Evolutionary conservation across 306 rosid genomes (phyloP), one percentile per base, ranked within the genome.

Genomic region (Prunus salicina): DNA sequence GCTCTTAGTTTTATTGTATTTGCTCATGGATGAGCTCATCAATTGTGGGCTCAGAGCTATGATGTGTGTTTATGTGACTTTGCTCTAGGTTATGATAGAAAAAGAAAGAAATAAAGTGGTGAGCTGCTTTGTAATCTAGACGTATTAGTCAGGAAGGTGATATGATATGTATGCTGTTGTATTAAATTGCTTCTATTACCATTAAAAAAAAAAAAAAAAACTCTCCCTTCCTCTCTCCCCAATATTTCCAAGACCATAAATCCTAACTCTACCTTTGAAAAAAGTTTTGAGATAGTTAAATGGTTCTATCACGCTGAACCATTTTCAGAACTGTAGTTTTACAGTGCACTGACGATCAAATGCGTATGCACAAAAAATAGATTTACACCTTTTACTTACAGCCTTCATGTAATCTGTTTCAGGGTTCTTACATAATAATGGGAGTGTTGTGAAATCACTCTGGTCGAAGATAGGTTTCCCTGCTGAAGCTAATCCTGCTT

Each of bases 401-500:
- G 47, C 13, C 19, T 6, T 32, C 49, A 19, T 79, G 64, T 73
- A 79, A 84, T 45, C 72, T 69, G 72, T 60, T 81, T 61, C 82
- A 78, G 97, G 83, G 65, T 71, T 78, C 76, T 72, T 82, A 78
- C 78, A 66, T 66, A 77, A 58, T 60, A 62, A 85, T 57, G 45
- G 28, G 69, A 55, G 82, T 56, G 73, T 82, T n/a, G 78, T 90
- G 77, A 80, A 84, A 64, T 86, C 89, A 43, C 81, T 81, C 5
- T 80, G 87, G 82, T 83, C 76, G 49, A 90, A 82, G 82, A 77
- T 95, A 66, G 86, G 75, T 47, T 89, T 84, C 74, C 97, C 97
- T 74, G 86, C 87, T 28, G 97, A 95, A 89, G 97, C 88, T 52
- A 88, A 86, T 85, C 91, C 95, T 27, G 51, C 89, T 41, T 95